Base-by-base conservation (phyloP, 768 basidiomycete species). In the Leccinum arenicola region DNA sequence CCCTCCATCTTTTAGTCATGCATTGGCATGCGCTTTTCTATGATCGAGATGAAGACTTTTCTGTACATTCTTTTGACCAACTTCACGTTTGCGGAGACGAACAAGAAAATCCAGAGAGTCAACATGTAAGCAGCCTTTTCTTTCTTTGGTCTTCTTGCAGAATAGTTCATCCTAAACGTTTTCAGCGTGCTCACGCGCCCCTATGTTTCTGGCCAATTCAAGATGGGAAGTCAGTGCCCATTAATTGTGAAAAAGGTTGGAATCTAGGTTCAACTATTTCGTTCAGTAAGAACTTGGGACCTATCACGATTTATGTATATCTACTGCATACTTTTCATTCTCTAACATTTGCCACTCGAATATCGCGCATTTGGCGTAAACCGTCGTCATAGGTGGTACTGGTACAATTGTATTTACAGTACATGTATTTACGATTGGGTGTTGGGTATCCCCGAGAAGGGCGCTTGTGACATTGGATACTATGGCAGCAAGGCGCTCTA, bases 11-110 rank as follows among this genome's bases (percentile, higher is more conserved):
- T 38, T 59, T 54, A 93, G 91, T 88, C 89, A 1, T 93, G 92
- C 68, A 88, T 92, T 52, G 91, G 91, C 3, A 79, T 89, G 76
- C 84, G 86, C 23, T 91, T 94, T 70, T 89, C 91, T 6, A 75
- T 92, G 69, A 89, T 93, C 55, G 91, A 94, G 75, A 86, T 91
- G 63, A 93, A 93, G 74, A 80, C 82, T 1, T 86, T 93, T 68
- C 66, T 91, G 9, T 91, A 84, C 65, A 79, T 85, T 52, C 77
- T 93, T 21, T 63, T 93, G 47, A 85, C 84, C 12, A 80, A 82
- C 66, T 93, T 91, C 64, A 76, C 72, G 6, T 93, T 88, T 65
- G 69, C 66, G 11, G 67, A 77, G 57, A 82, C 85, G 2, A 76
- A 74, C n/a, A 78, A 80, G 14, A 78, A 78, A 59, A 82, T 89